phyloP scores from a whole-genome alignment of 495 filamentous ascomycete species.

The Aspergillus cristatus region DNA sequence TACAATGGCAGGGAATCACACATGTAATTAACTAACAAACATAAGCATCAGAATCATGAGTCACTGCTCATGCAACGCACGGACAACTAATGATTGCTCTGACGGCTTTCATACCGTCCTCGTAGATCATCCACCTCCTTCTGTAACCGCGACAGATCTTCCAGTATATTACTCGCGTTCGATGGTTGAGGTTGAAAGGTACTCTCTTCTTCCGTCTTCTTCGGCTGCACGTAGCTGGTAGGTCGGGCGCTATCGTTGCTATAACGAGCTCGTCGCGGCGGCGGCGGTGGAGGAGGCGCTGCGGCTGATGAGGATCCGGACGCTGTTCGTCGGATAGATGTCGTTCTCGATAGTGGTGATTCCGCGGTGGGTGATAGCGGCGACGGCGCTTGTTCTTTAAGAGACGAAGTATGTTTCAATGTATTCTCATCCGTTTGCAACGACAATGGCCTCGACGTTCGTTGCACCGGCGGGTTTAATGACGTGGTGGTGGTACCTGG shows the following conservation, averaged over 20 bases:
- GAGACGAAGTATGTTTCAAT: too few relatives aligned
- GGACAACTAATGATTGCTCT: conserved; percentile 10
- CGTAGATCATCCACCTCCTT: conserved; percentile 64
- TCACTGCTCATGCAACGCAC: too few relatives aligned
- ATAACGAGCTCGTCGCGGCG: conserved; percentile 48
- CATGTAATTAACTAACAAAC: too few relatives aligned
- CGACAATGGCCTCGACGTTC: conserved; percentile 5
- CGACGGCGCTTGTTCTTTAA: background rate
- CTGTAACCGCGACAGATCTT: conserved; percentile 57
- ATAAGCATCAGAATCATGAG: too few relatives aligned
- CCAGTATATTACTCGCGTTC: conserved; percentile 50
- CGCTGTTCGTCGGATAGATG: background rate
- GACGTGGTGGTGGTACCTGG: conserved; percentile 11
- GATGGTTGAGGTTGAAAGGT: conserved; percentile 19
- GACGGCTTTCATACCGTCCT: conserved; percentile 43
- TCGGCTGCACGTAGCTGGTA: conserved; percentile 10
- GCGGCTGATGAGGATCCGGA: conserved; percentile 14
- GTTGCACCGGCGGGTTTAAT: background rate
- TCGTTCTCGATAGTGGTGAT: background rate
- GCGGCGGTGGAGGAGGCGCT: conserved; percentile 48
- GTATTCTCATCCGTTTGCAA: background rate
- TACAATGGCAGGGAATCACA: too few relatives aligned
- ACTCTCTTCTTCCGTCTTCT: conserved; percentile 13
- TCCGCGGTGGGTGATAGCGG: conserved; percentile 1
- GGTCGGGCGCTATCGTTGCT: conserved; percentile 26